A percentile compares a stretch with the other conserved stretches of the same genome.
Conservation (phyloP, 768 basidiomycete genomes). For the Hericium rajendrae region DNA sequence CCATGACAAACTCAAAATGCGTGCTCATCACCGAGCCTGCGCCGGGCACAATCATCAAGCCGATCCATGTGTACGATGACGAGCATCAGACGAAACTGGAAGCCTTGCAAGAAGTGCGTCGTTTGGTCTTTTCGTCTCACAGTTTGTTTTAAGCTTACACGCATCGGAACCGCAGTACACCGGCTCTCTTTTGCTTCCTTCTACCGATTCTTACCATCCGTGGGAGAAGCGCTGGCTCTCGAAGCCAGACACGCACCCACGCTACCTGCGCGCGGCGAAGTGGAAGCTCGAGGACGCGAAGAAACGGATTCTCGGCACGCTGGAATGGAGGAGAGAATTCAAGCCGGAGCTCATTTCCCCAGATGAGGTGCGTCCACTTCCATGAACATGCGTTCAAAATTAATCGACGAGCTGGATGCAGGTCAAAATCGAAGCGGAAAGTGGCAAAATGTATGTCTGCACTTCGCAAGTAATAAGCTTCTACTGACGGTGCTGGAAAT, state of each 20-base stretch:
- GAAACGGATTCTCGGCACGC: conserved; percentile 63
- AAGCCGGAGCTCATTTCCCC: conserved; percentile 79
- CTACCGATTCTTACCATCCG: conserved; percentile 57
- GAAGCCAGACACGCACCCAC: conserved; percentile 54
- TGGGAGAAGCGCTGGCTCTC: conserved; percentile 77
- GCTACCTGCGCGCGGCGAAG: conserved; percentile 81
- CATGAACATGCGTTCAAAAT: neutral
- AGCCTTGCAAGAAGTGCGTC: conserved; percentile 49
- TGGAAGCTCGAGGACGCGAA: conserved; percentile 74
- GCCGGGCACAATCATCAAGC: conserved; percentile 40
- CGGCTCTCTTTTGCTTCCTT: conserved; percentile 49
- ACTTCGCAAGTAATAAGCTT: neutral
- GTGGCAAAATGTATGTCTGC: conserved; percentile 72
- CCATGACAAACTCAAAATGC: neutral
- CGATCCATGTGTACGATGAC: conserved; percentile 50
- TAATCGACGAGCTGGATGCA: conserved; percentile 2
- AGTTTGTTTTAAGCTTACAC: no score
- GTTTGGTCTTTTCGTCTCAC: neutral
- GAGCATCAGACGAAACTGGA: conserved; percentile 53
- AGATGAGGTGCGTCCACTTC: conserved; percentile 41
- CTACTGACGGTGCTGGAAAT: neutral
- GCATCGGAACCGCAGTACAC: conserved; percentile 31
- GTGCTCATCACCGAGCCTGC: conserved; percentile 45
- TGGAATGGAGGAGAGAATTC: conserved; percentile 81
- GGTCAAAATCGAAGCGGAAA: conserved; percentile 70